Evolutionary conservation across 1,139 yeast genomes (phyloP).

Genomic region (Hemisphaericaspora lyxosophila): DNA sequence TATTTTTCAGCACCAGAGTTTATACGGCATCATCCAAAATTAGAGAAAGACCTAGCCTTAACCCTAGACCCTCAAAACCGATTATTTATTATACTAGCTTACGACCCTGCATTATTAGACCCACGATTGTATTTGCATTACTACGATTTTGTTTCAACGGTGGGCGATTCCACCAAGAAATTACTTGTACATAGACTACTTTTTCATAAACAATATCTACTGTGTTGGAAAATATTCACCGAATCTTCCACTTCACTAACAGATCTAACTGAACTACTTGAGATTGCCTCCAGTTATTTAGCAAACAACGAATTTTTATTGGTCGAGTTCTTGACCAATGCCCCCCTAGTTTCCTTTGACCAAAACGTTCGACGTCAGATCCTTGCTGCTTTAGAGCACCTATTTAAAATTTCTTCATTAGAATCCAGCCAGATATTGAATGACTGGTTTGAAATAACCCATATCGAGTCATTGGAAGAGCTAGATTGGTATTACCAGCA

Average conservation of each 20-base stretch:
- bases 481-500: constrained; percentile 1
- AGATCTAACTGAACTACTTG: constrained; percentile 41
- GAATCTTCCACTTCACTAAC: constrained; percentile 30
- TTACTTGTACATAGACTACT: constrained; percentile 28
- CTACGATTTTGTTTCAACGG: constrained; percentile 14
- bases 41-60: constrained; percentile 10
- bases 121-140: constrained; percentile 28
- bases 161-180: constrained; percentile 22
- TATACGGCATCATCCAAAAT: constrained; percentile 18
- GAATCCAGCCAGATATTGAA: background rate
- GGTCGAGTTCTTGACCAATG: constrained; percentile 11
- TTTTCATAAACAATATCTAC: constrained; percentile 30
- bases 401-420: background rate
- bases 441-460: constrained; percentile 3
- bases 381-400: background rate
- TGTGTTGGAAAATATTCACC: constrained; percentile 32
- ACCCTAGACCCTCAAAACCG: constrained; percentile 31
- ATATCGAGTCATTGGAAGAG: constrained; percentile 2
- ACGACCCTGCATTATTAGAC: constrained; percentile 34
- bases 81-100: constrained; percentile 29
- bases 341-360: constrained; percentile 6
- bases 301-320: constrained; percentile 7
- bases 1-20: constrained; percentile 2
- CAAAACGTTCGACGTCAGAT: constrained; percentile 8
- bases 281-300: constrained; percentile 9